These are phyloP conservation scores for Naumovozyma baii DNA, from an alignment of 805 yeast genomes.

Conservation along the genomic window DNA sequence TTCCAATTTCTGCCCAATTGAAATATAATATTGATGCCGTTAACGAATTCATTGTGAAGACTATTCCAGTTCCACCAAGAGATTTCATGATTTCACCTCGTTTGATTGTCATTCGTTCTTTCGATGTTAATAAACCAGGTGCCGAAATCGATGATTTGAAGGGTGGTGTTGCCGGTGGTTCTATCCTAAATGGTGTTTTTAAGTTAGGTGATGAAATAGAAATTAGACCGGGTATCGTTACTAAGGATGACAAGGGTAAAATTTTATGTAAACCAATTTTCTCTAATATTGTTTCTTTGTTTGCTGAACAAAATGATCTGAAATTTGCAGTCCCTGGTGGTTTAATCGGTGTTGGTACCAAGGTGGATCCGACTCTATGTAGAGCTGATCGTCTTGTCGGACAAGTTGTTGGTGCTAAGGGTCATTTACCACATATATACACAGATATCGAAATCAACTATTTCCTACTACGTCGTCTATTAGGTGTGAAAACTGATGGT, in stretches of 20 bases:
- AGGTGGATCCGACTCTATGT: constrained; percentile 96
- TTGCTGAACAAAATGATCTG: constrained; percentile 95
- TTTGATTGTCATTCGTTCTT: constrained; percentile 93
- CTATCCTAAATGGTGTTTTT: constrained; percentile 93
- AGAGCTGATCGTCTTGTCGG: constrained; percentile 99
- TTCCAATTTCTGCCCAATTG: constrained; percentile 97
- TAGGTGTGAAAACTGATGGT: constrained; percentile 97
- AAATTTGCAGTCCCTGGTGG: constrained; percentile 99
- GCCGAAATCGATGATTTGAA: constrained; percentile 91
- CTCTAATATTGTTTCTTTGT: constrained; percentile 85
- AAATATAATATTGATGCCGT: constrained; percentile 98
- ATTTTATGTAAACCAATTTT: constrained; percentile 93
- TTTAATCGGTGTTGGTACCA: constrained; percentile 97
- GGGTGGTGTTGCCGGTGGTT: constrained; percentile 99
- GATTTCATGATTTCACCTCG: constrained; percentile 91
- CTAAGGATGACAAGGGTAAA: constrained; percentile 79
- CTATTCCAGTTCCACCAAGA: constrained; percentile 90
- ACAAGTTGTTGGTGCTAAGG: constrained; percentile 97
- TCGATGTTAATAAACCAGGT: constrained; percentile 98
- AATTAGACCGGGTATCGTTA: constrained; percentile 97
- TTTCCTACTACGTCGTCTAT: constrained; percentile 88
- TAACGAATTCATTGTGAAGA: constrained; percentile 88
- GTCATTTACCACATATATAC: constrained; percentile 89
- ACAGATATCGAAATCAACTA: constrained; percentile 96
- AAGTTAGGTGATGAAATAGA: constrained; percentile 96